Evolutionary conservation across 306 rosid genomes (phyloP), one percentile per base, ranked within the genome.

Genomic region (Cyamopsis tetragonoloba): DNA sequence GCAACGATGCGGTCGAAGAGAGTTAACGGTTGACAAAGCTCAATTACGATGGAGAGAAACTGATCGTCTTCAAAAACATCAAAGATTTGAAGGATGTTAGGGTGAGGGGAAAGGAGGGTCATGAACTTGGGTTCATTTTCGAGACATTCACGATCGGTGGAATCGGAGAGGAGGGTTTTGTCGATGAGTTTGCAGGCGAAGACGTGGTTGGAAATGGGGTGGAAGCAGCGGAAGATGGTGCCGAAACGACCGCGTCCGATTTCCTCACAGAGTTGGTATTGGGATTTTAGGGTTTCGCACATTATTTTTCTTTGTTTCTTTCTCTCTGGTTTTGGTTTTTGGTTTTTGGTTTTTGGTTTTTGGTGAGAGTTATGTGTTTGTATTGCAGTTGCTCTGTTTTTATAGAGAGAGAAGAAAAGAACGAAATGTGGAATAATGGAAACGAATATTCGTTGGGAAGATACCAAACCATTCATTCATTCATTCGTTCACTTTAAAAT

Each of bases 211-310:
- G 87, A 13, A 48, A 28, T 23, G 0, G 81, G 82, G 60, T 84
- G 54, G 57, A 80, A 84, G 34, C 88, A 92, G 2, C 95, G 91
- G 59, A 68, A 74, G 46, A 93, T 80, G 53, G 83, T 89, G 53
- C 97, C 97, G 77, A 93, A 88, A 0, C 88, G 77, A 0, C 97
- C 98, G 0, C 95, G 85, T 2, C 97, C 98, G 50, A 93, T 88
- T 65, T 89, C 98, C 13, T 93, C 96, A 28, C 79, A 62, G 43
- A 89, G 37, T 39, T 86, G 78, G 91, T 89, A 90, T 2, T 88
- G 75, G 8, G 50, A 37, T 18, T 81, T 76, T 4, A 86, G 62
- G 24, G 79, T 35, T 41, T 84, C 84, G 34, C 87, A 82, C 97
- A 93, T 93, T 63, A 14, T 50, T 24, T 23, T 17, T 23, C 7